Conservation (phyloP, 352 stramenopile species). For the Peronospora farinosa region DNA sequence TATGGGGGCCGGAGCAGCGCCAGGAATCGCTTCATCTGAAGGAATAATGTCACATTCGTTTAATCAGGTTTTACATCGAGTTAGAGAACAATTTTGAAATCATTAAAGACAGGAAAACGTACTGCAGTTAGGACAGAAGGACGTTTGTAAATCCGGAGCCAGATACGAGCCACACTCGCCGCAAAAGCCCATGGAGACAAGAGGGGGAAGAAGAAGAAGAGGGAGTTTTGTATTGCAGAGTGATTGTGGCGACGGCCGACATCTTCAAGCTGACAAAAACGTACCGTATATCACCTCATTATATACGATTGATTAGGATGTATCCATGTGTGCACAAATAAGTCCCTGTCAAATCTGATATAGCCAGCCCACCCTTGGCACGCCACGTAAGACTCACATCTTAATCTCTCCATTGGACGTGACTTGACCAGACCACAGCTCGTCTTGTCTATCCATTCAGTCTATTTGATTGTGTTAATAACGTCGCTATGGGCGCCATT, state of each 20-base stretch:
- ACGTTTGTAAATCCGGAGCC: slow-evolving; percentile 42
- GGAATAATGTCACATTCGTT: slow-evolving; percentile 7
- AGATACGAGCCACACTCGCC: slow-evolving; percentile 71
- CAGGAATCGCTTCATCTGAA: slow-evolving; percentile 23
- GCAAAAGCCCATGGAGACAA: slow-evolving; percentile 66
- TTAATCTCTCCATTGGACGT: no score
- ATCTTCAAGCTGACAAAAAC: not conserved
- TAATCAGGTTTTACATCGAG: slow-evolving; percentile 1
- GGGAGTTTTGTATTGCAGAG: not conserved
- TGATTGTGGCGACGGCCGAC: slow-evolving; percentile 9
- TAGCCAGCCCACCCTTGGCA: not conserved
- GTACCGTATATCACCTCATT: not conserved
- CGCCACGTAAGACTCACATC: slow-evolving; percentile 21
- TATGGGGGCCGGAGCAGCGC: slow-evolving; percentile 8
- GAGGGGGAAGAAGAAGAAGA: not conserved
- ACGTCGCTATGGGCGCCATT: slow-evolving; percentile 63
- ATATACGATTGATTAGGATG: slow-evolving; percentile 5
- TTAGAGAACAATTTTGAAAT: not conserved
- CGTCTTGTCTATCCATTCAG: not conserved
- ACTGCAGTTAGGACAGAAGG: slow-evolving; percentile 79
- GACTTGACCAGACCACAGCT: no score
- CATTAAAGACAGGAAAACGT: slow-evolving; percentile 13
- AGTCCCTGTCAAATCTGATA: slow-evolving; percentile 4
- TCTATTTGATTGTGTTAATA: not conserved
- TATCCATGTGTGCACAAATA: not conserved